phyloP scores from a whole-genome alignment of 805 yeast genomes.

The Saccharomycopsis microspora region DNA sequence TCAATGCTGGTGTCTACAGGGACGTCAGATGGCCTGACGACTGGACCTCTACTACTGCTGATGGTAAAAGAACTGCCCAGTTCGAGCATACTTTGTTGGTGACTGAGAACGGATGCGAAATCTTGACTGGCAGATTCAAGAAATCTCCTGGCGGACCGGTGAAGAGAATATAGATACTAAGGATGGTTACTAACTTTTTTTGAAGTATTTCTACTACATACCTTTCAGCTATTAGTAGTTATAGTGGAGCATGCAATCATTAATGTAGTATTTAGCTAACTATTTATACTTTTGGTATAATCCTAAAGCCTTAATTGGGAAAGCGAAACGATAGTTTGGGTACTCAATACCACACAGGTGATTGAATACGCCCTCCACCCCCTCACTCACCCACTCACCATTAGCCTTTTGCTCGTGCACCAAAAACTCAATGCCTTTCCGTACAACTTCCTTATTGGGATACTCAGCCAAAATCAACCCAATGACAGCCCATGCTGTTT shows the following conservation, averaged over 20 bases:
- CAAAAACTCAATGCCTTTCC: slow-evolving; percentile 50
- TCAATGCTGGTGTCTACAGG: slow-evolving; percentile 69
- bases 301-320: slow-evolving; percentile 90
- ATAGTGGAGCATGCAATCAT: background rate
- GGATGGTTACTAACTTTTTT: no score
- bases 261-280: background rate
- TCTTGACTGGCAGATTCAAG: slow-evolving; percentile 71
- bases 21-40: slow-evolving; percentile 94
- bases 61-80: slow-evolving; percentile 86
- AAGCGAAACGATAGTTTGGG: slow-evolving; percentile 82
- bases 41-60: slow-evolving; percentile 91
- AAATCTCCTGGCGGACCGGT: slow-evolving; percentile 85
- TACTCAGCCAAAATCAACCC: slow-evolving; percentile 73
- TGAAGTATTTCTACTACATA: no score
- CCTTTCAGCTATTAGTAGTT: no score
- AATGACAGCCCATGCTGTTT: slow-evolving; percentile 87
- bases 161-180: slow-evolving; percentile 32
- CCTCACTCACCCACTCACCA: slow-evolving; percentile 84
- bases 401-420: slow-evolving; percentile 53
- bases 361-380: slow-evolving; percentile 91
- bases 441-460: slow-evolving; percentile 55
- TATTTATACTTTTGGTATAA: slow-evolving; percentile 29
- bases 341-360: slow-evolving; percentile 92
- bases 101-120: slow-evolving; percentile 89
- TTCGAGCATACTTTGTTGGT: slow-evolving; percentile 90